Evolutionary conservation across 2,329 filamentous ascomycete genomes (phyloP).

Genomic region (Acrocalymma vagum): DNA sequence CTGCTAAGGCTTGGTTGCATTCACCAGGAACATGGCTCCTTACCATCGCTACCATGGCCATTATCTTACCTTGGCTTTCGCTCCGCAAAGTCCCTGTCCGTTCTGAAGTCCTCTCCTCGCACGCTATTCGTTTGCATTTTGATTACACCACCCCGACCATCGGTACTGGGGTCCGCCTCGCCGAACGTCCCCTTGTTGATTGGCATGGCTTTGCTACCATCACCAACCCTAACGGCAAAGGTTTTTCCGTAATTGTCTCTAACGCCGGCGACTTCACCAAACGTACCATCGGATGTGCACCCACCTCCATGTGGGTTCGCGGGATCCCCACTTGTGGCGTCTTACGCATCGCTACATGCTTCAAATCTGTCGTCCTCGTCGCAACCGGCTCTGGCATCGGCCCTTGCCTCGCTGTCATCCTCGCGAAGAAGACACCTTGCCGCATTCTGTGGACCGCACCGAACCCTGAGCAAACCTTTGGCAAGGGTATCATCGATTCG

Average conservation of each 20-base stretch:
- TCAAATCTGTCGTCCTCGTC: slow-evolving; percentile 46
- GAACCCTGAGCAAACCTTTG: slow-evolving; percentile 71
- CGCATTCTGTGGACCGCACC: slow-evolving; percentile 78
- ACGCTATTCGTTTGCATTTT: slow-evolving; percentile 74
- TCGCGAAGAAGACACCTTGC: slow-evolving; percentile 55
- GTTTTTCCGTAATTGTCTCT: slow-evolving; percentile 47
- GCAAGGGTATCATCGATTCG: slow-evolving; percentile 65
- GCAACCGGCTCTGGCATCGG: slow-evolving; percentile 50
- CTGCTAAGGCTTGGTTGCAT: slow-evolving; percentile 32
- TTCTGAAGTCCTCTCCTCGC: slow-evolving; percentile 74
- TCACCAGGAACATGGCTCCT: slow-evolving; percentile 72
- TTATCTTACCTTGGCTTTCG: slow-evolving; percentile 78
- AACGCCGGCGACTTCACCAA: slow-evolving; percentile 50
- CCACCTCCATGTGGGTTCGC: slow-evolving; percentile 45
- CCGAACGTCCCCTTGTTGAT: slow-evolving; percentile 42
- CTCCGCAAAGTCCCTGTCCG: slow-evolving; percentile 74
- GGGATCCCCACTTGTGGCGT: slow-evolving; percentile 47
- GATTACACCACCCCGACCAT: slow-evolving; percentile 42
- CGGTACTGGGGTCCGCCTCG: slow-evolving; percentile 41
- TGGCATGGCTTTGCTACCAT: slow-evolving; percentile 53
- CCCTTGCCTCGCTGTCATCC: slow-evolving; percentile 61
- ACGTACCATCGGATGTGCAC: slow-evolving; percentile 40
- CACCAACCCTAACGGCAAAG: slow-evolving; percentile 37
- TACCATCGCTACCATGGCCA: slow-evolving; percentile 68
- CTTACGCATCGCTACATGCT: slow-evolving; percentile 45